phyloP scores from a whole-genome alignment of 108 stramenopile genomes.

The Epipyxis sp. region DNA sequence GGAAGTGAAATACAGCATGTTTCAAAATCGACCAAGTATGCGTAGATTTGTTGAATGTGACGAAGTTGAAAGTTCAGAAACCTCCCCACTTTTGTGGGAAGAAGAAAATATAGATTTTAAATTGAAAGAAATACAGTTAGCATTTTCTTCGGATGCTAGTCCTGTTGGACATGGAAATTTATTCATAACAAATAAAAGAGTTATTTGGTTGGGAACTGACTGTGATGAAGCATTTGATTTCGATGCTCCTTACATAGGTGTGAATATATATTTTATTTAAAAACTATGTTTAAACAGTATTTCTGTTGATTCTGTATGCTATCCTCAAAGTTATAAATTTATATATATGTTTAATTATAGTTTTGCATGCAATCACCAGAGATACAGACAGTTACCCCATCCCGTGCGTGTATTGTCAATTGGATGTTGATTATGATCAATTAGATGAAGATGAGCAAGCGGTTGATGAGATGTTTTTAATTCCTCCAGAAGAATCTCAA shows the following conservation, averaged over 20 bases:
- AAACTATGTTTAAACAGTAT: too few species aligned
- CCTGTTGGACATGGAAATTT: background rate
- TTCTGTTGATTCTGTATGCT: too few species aligned
- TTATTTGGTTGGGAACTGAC: slow-evolving; percentile 14
- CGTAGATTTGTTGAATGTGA: background rate
- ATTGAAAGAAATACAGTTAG: slow-evolving; percentile 6
- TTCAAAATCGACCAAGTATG: slow-evolving; percentile 7
- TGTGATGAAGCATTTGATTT: slow-evolving; percentile 20
- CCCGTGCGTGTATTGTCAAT: slow-evolving; percentile 28
- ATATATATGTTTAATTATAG: too few species aligned
- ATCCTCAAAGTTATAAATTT: too few species aligned
- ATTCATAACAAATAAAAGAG: slow-evolving; percentile 13
- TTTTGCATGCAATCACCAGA: slow-evolving; percentile 11
- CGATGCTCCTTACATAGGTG: slow-evolving; percentile 32
- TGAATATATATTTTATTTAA: too few species aligned
- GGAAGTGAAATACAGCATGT: too few species aligned
- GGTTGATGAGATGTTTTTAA: slow-evolving; percentile 9
- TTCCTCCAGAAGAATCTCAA: slow-evolving; percentile 18
- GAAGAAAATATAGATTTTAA: slow-evolving; percentile 16
- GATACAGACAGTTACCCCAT: slow-evolving; percentile 8
- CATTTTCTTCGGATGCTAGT: background rate
- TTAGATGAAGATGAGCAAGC: background rate
- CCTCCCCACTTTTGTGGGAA: slow-evolving; percentile 14
- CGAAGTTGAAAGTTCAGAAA: background rate
- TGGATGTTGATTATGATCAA: slow-evolving; percentile 14